Conservation (phyloP, 1,284 basidiomycete species). For the Vanrija sp. region DNA sequence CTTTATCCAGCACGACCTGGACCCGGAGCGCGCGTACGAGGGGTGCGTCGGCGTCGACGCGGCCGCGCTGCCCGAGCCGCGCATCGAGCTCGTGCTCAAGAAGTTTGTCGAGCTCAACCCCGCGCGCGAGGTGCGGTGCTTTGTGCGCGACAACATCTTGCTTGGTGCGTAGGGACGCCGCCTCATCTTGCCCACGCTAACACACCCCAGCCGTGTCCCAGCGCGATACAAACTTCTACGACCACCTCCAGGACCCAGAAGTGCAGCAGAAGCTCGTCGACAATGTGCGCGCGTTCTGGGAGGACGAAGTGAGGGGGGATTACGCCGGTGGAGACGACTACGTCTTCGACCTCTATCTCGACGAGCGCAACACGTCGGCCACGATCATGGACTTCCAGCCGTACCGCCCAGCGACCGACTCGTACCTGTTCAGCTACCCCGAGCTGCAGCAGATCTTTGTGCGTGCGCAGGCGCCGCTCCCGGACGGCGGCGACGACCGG, state of each 20-base stretch:
- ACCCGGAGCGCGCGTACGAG: conserved; percentile 47
- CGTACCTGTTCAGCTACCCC: conserved; percentile 78
- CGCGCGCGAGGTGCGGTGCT: conserved; percentile 80
- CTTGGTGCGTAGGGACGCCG: not conserved
- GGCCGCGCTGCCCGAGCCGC: conserved; percentile 16
- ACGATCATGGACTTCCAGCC: conserved; percentile 90
- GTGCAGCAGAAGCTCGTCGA: conserved; percentile 58
- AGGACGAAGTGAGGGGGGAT: conserved; percentile 58
- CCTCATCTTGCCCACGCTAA: not conserved
- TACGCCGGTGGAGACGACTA: conserved; percentile 67
- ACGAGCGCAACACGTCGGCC: conserved; percentile 66
- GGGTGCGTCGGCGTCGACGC: conserved; percentile 33
- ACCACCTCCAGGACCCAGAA: conserved; percentile 66
- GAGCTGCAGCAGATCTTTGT: conserved; percentile 56
- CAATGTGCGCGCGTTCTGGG: conserved; percentile 64
- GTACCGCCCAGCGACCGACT: conserved; percentile 76
- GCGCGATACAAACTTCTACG: conserved; percentile 85
- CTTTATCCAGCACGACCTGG: conserved; percentile 78
- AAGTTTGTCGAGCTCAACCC: conserved; percentile 86
- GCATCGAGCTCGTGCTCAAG: conserved; percentile 81
- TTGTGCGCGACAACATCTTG: conserved; percentile 57
- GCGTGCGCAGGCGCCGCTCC: not conserved
- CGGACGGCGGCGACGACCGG: not conserved
- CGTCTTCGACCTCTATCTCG: conserved; percentile 79
- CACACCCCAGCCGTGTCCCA: conserved; percentile 68